Percentiles rank a stretch among this genome's conserved stretches.
Conservation (phyloP, 2,329 filamentous ascomycete genomes). For the Drechslerella stenobrocha region DNA sequence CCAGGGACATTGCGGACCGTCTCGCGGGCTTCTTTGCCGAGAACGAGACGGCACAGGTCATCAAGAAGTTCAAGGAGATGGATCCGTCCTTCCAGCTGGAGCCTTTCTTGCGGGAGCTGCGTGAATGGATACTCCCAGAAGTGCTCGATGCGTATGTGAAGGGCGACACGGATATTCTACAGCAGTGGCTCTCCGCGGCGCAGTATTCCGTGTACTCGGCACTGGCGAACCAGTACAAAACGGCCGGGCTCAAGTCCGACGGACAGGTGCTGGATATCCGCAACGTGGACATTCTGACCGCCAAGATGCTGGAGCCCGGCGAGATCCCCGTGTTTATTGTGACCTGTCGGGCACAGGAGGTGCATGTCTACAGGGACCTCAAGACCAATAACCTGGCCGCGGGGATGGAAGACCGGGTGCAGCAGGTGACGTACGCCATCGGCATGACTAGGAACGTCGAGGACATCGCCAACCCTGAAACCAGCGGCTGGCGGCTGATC, state of each 20-base stretch:
- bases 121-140: conserved; percentile 96
- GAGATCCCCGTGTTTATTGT: conserved; percentile 96
- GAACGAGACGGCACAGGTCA: conserved; percentile 95
- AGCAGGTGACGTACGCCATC: conserved; percentile 97
- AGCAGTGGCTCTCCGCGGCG: conserved; percentile 92
- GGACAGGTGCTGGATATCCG: conserved; percentile 94
- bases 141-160: conserved; percentile 98
- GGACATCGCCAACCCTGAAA: conserved; percentile 96
- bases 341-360: conserved; percentile 93
- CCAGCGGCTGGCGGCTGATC: conserved; percentile 93
- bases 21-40: conserved; percentile 96
- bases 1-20: conserved; percentile 88
- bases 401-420: conserved; percentile 98
- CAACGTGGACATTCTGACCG: conserved; percentile 83
- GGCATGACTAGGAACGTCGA: conserved; percentile 91
- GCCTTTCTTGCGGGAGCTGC: conserved; percentile 89
- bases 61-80: conserved; percentile 97
- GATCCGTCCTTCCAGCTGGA: conserved; percentile 94
- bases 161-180: conserved; percentile 85
- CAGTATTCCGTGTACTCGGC: conserved; percentile 97
- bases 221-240: conserved; percentile 93
- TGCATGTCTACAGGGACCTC: conserved; percentile 91
- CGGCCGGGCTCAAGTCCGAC: conserved; percentile 88
- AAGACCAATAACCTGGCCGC: conserved; percentile 88
- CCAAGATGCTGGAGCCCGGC: conserved; percentile 78